Conservation (phyloP, 352 stramenopile species). For the Phytopythium helicoides region DNA sequence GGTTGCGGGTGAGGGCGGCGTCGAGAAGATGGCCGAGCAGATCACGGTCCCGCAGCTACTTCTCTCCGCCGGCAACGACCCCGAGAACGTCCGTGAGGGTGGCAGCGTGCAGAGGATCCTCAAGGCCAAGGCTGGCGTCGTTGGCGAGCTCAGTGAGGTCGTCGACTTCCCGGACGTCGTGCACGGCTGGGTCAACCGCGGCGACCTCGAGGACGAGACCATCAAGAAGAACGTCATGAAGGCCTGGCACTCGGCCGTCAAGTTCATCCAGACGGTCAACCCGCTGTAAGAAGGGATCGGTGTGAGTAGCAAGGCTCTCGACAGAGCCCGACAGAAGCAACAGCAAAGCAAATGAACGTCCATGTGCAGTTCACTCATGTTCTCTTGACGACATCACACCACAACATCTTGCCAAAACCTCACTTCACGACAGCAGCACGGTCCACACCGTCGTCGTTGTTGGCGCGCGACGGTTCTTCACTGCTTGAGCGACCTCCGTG, state of each 20-base stretch:
- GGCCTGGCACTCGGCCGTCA: slow-evolving; percentile 34
- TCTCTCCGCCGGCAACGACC: slow-evolving; percentile 38
- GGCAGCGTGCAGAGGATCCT: slow-evolving; percentile 46
- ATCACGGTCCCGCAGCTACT: slow-evolving; percentile 46
- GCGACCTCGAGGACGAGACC: slow-evolving; percentile 36
- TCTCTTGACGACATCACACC: too few species aligned
- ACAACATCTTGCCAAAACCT: too few species aligned
- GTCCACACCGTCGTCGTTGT: slow-evolving; percentile 17
- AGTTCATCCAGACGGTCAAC: slow-evolving; percentile 28
- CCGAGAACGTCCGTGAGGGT: slow-evolving; percentile 26
- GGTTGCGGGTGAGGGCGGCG: slow-evolving; percentile 17
- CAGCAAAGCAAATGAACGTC: too few species aligned
- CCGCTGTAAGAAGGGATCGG: slow-evolving; percentile 8
- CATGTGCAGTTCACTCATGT: too few species aligned
- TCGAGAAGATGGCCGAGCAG: slow-evolving; percentile 34
- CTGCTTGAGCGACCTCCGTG: not conserved
- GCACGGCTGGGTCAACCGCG: slow-evolving; percentile 61
- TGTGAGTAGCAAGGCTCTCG: too few species aligned
- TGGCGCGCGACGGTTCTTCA: not conserved
- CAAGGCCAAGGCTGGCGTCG: slow-evolving; percentile 10
- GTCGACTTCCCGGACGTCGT: slow-evolving; percentile 44
- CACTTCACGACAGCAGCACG: slow-evolving; percentile 13
- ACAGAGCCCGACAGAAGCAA: too few species aligned
- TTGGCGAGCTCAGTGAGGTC: slow-evolving; percentile 19
- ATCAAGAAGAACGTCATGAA: slow-evolving; percentile 33